These are phyloP conservation scores for Mimosa bimucronata DNA, from an alignment of 306 rosid species.

Conservation along the genomic window DNA sequence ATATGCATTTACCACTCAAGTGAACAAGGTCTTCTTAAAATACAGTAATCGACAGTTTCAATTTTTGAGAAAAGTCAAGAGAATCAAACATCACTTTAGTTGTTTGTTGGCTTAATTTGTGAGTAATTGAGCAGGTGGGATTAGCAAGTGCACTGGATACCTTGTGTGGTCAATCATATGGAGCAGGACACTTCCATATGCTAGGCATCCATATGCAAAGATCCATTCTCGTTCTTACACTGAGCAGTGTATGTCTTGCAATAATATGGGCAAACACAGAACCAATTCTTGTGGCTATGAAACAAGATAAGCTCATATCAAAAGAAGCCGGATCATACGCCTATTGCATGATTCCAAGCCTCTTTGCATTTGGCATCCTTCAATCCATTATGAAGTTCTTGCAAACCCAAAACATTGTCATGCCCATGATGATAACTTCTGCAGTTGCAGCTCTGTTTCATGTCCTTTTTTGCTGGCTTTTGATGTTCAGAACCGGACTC, in stretches of 20 bases:
- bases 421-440: slow-evolving; percentile 57
- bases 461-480: slow-evolving; percentile 49
- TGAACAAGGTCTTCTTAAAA: neutral
- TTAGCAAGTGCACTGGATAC: slow-evolving; percentile 69
- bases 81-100: neutral
- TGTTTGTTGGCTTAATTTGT: neutral
- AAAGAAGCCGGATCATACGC: slow-evolving; percentile 59
- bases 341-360: slow-evolving; percentile 52
- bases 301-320: slow-evolving; percentile 53
- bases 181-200: slow-evolving; percentile 64
- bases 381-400: slow-evolving; percentile 58
- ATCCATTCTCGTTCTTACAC: slow-evolving; percentile 48
- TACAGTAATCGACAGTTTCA: too few species aligned
- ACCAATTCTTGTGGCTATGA: slow-evolving; percentile 44
- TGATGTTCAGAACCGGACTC: slow-evolving; percentile 53
- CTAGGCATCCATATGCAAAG: slow-evolving; percentile 61
- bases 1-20: neutral
- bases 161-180: slow-evolving; percentile 65
- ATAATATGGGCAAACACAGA: slow-evolving; percentile 56
- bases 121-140: slow-evolving; percentile 42
- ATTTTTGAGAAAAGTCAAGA: neutral
- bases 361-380: slow-evolving; percentile 54
- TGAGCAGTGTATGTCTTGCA: slow-evolving; percentile 48
- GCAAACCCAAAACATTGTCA: slow-evolving; percentile 59
- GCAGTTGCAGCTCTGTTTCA: slow-evolving; percentile 49